Evolutionary conservation across 192 early-diverging fungal genomes (phyloP).

Genomic region (Umbelopsis vinacea): DNA sequence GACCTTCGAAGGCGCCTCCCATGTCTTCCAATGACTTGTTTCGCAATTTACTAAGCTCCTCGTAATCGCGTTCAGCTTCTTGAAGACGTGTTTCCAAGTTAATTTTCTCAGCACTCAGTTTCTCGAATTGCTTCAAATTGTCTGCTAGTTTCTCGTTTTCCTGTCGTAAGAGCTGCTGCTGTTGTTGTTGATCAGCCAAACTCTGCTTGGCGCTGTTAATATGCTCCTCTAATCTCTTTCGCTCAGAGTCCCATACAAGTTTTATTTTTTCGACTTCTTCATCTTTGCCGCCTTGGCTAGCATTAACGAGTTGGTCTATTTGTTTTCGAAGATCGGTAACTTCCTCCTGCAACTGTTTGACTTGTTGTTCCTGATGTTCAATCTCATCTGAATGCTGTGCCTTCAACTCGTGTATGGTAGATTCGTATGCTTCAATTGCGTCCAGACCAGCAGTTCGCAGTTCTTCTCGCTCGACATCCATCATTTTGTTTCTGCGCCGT

Average conservation of each 20-base stretch:
- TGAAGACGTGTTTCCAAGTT: slow-evolving; percentile 43
- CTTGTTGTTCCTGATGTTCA: slow-evolving; percentile 27
- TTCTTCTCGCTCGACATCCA: slow-evolving; percentile 42
- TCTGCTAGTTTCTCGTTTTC: slow-evolving; percentile 46
- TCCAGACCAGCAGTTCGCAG: slow-evolving; percentile 46
- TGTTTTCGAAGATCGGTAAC: slow-evolving; percentile 50
- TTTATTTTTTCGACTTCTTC: slow-evolving; percentile 58
- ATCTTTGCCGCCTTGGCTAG: slow-evolving; percentile 34
- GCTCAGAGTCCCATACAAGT: slow-evolving; percentile 54
- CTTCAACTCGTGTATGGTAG: slow-evolving; percentile 45
- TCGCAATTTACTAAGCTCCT: slow-evolving; percentile 29
- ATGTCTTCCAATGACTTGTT: slow-evolving; percentile 33
- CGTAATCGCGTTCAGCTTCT: slow-evolving; percentile 35
- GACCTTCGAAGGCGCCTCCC: slow-evolving; percentile 25
- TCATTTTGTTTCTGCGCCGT: slow-evolving; percentile 27
- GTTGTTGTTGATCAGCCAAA: slow-evolving; percentile 34
- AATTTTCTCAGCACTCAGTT: slow-evolving; percentile 45
- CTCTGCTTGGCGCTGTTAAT: slow-evolving; percentile 28
- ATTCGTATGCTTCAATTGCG: slow-evolving; percentile 52
- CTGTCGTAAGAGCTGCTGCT: slow-evolving; percentile 34
- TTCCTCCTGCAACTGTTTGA: slow-evolving; percentile 46
- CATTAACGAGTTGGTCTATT: slow-evolving; percentile 50
- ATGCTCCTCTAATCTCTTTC: slow-evolving; percentile 49
- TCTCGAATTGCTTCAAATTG: slow-evolving; percentile 44
- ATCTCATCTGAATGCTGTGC: slow-evolving; percentile 35